Evolutionary conservation across 23 red algal species (phyloP), one percentile per base, ranked within the genome.

Genomic region (Gracilaria gracilis): DNA sequence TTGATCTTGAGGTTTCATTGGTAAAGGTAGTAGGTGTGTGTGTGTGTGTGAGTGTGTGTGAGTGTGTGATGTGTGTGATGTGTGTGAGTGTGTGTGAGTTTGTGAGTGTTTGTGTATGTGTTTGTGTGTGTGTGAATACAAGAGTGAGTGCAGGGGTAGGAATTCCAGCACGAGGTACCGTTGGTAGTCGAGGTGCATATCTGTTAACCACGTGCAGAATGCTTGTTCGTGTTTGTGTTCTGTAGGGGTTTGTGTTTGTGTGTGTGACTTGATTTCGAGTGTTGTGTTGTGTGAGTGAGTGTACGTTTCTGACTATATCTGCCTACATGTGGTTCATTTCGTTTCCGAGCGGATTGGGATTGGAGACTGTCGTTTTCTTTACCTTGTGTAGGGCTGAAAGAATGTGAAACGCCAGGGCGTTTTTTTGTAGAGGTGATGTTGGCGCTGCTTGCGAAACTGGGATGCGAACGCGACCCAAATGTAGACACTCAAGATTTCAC

Each of bases 41-140:
- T 77, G 72, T 50, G 72, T 77, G 72, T 77, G 72, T 77, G 72
- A 51, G 72, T 51, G 72, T 77, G 72, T 77, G 72, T 77, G 72
- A 51, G 69, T 74, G 32, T 74, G 36, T 74, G 72, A 15, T 55
- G 51, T 55, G 16, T 9, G 51, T 19, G 8, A 15, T 55, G 51
- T 20, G 51, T 55, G 51, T 55, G 51, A 15, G 16, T 55, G 51
- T 55, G 51, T 55, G 51, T 55, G 16, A 2, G 51, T 19, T 15
- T 55, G 51, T n/a, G n/a, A n/a, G n/a, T n/a, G n/a, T n/a, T n/a
- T n/a, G 16, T 55, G 51, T 55, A 15, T 55, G 51, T 55, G 16
- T 9, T 6, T 19, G 7, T 55, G 51, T 55, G 51, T 55, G 51
- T 55, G 42, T 75, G 69, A 9, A n/a, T 75, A 75, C 16, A 40